These are phyloP conservation scores for Beauveria sp. DNA, from an alignment of 2,329 filamentous ascomycete genomes.

Conservation along the genomic window DNA sequence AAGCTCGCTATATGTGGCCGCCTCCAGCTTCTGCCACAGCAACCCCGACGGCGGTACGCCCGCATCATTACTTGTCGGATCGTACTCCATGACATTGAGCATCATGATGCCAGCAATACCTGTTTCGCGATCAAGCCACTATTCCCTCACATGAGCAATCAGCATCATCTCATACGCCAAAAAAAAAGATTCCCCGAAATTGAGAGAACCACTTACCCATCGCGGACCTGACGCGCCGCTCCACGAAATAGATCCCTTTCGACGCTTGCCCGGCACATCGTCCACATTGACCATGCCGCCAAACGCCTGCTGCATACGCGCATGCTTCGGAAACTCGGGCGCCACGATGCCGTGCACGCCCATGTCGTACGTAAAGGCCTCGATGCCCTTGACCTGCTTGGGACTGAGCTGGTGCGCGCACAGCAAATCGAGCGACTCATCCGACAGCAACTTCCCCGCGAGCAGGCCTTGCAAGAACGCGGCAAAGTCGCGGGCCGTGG, in stretches of 20 bases:
- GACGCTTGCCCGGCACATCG: constrained; percentile 32
- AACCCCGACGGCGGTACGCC: background rate
- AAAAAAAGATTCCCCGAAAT: background rate
- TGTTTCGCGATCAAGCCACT: constrained; percentile 24
- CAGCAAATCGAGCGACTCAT: constrained; percentile 26
- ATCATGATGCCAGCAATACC: constrained; percentile 13
- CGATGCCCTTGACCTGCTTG: constrained; percentile 17
- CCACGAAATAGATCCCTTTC: constrained; percentile 37
- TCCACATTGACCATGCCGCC: constrained; percentile 32
- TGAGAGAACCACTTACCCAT: constrained; percentile 28
- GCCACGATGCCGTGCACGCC: constrained; percentile 21
- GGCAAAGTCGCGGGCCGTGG: constrained; percentile 33
- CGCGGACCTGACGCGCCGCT: constrained; percentile 33
- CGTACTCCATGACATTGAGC: constrained; percentile 7
- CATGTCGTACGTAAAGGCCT: constrained; percentile 10
- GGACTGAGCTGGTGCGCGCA: constrained; percentile 34
- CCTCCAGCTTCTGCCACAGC: constrained; percentile 6
- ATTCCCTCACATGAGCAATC: background rate
- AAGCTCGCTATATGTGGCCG: background rate
- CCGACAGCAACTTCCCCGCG: constrained; percentile 22
- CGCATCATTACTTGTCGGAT: background rate
- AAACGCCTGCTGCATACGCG: constrained; percentile 30
- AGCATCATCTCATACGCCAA: background rate
- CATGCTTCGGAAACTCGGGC: constrained; percentile 28
- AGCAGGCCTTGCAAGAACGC: constrained; percentile 28